Evolutionary conservation across 163 green algal genomes (phyloP).

Genomic region (Scenedesmus sp.): DNA sequence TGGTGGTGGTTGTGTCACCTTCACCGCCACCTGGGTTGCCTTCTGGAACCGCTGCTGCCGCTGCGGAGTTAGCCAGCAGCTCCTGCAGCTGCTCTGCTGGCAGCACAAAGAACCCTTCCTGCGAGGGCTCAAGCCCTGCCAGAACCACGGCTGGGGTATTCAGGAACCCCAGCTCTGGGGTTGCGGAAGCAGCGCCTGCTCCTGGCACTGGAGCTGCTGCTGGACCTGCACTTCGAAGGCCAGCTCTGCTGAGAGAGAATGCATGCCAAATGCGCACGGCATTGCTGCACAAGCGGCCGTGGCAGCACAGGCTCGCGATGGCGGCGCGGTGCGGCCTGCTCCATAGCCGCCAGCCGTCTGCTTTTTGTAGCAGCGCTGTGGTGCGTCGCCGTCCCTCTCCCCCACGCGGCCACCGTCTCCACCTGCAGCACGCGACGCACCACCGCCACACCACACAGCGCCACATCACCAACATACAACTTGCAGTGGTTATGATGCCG

Average conservation of each 20-base stretch:
- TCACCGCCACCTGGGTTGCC: background rate
- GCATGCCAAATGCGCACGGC: background rate
- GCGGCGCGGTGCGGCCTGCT: background rate
- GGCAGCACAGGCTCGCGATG: background rate
- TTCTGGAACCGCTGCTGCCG: background rate
- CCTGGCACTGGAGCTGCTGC: background rate
- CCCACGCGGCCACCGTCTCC: background rate
- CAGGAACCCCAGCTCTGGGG: constrained; percentile 10
- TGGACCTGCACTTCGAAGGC: background rate
- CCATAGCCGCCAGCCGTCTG: background rate
- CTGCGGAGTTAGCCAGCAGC: background rate
- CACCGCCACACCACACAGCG: background rate
- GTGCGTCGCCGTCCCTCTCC: background rate
- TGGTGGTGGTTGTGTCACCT: background rate
- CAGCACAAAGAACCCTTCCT: background rate
- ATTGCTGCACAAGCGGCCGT: background rate
- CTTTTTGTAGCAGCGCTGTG: background rate
- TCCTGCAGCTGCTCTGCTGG: constrained; percentile 18
- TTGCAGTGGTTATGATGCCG: too few species aligned
- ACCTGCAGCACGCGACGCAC: background rate
- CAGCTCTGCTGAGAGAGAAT: background rate
- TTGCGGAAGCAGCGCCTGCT: background rate
- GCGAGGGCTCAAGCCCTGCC: background rate
- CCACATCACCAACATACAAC: background rate
- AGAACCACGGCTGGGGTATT: constrained; percentile 5